A percentile compares a stretch with the other conserved stretches of the same genome.
Evolutionary conservation across 176 grass and related monocot species (phyloP).

Genomic region (Canna indica): DNA sequence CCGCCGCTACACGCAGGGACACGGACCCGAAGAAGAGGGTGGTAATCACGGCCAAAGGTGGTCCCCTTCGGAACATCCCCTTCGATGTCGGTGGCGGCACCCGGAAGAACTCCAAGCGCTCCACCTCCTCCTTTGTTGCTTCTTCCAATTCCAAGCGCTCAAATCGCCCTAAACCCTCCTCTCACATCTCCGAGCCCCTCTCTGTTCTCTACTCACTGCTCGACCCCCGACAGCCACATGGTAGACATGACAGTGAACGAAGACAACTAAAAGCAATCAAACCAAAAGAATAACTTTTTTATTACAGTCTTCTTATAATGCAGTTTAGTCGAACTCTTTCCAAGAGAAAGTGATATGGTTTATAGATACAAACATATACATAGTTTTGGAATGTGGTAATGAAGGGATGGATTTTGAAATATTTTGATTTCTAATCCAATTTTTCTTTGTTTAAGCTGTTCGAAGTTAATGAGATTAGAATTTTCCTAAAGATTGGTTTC

Average conservation of each 20-base stretch:
- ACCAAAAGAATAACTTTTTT: background rate
- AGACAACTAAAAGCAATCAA: background rate
- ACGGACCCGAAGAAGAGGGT: too few relatives aligned
- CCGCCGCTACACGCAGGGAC: too few relatives aligned
- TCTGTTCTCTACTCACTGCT: background rate
- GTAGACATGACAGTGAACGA: background rate
- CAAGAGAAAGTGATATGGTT: too few relatives aligned
- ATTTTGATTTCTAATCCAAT: too few relatives aligned
- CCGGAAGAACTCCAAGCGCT: conserved; percentile 12
- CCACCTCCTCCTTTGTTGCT: background rate
- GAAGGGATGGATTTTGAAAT: background rate
- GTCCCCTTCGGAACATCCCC: conserved; percentile 79
- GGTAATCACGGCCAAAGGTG: conserved; percentile 90
- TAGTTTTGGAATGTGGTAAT: background rate
- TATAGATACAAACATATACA: background rate
- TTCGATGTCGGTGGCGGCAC: conserved; percentile 70
- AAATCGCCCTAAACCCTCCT: background rate
- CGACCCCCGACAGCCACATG: background rate
- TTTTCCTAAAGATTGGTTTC: too few relatives aligned
- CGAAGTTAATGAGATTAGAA: too few relatives aligned
- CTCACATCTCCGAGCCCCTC: background rate
- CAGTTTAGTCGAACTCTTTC: background rate
- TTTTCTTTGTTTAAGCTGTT: too few relatives aligned
- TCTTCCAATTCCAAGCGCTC: background rate
- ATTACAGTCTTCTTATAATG: background rate